Evolutionary conservation across 2,329 filamentous ascomycete genomes (phyloP), one percentile per base, ranked within the genome.

Genomic region (Fusarium proliferatum): DNA sequence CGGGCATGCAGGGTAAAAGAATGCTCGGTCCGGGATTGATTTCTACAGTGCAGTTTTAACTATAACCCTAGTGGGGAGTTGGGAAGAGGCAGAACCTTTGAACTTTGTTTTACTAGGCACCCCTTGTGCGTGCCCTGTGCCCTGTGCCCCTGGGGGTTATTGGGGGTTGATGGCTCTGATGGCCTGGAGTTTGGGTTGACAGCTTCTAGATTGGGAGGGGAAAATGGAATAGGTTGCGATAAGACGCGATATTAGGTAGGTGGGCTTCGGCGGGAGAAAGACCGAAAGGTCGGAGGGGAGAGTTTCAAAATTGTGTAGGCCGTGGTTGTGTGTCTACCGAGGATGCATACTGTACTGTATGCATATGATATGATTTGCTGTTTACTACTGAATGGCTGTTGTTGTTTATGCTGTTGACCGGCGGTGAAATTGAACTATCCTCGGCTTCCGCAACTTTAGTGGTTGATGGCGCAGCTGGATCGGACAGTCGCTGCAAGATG

Each of bases 401-500:
- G 21, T 72, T 49, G 43, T 57, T 69, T 52, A 49, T 72, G 69
- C 63, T 17, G 64, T 56, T 49, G 58, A 57, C 69, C 69, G 49
- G 69, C 58, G 69, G 69, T 72, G 69, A 72, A 72, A 64, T 60
- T 34, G 46, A 58, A 21, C 34, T 51, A 57, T 72, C 41, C 49
- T 65, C 60, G 53, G 28, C 30, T 48, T 43, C 43, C 23, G 26
- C 39, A 69, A 53, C 39, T 64, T 52, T 41, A 72, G 58, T 72
- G 49, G 69, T 34, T 30, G 51, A 62, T 67, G 63, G 67, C 39
- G 63, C 28, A 56, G 41, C 51, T 63, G 49, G 42, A 64, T 72
- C 69, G 69, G 69, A 72, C 39, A 64, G 41, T 57, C 48, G 58
- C 69, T 63, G 64, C 58, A 69, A 68, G 53, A 69, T 72, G 64